Evolutionary conservation across 202 grass and related monocot species (phyloP).

Genomic region (Zoysia matrella): DNA sequence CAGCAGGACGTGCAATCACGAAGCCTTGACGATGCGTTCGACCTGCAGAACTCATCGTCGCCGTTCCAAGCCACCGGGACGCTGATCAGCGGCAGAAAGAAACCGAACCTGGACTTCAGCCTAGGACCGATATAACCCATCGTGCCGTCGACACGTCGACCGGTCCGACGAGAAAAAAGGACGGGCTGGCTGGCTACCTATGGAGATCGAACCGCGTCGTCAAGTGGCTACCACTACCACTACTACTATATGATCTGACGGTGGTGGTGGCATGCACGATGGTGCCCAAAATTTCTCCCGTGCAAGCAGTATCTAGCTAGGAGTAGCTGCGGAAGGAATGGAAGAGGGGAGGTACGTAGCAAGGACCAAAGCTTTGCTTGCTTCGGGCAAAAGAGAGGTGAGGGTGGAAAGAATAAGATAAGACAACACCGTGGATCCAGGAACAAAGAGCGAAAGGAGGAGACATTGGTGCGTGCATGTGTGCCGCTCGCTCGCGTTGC

Average conservation of each 20-base stretch:
- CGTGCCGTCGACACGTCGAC: neutral
- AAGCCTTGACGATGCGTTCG: constrained; percentile 41
- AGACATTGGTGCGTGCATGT: constrained; percentile 56
- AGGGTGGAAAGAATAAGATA: constrained; percentile 58
- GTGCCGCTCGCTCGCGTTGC: constrained; percentile 12
- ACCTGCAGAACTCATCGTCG: constrained; percentile 47
- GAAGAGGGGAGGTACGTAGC: too few relatives aligned
- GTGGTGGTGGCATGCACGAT: constrained; percentile 2
- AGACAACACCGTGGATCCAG: constrained; percentile 55
- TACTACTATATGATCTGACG: neutral
- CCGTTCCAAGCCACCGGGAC: too few relatives aligned
- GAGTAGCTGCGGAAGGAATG: constrained; percentile 6
- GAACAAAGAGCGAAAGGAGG: constrained; percentile 58
- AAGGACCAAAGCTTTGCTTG: constrained; percentile 9
- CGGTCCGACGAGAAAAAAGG: neutral
- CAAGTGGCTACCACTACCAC: neutral
- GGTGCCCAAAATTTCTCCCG: constrained; percentile 12
- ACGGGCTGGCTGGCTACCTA: neutral
- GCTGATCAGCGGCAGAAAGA: constrained; percentile 43
- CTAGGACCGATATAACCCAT: constrained; percentile 50
- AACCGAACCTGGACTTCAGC: constrained; percentile 82
- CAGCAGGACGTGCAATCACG: constrained; percentile 75
- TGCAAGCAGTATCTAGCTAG: neutral
- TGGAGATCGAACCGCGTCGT: neutral
- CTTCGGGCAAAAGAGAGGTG: constrained; percentile 40